Evolutionary conservation across 2,329 filamentous ascomycete genomes (phyloP), one percentile per base, ranked within the genome.

Genomic region (Neofusicoccum umdonicola): DNA sequence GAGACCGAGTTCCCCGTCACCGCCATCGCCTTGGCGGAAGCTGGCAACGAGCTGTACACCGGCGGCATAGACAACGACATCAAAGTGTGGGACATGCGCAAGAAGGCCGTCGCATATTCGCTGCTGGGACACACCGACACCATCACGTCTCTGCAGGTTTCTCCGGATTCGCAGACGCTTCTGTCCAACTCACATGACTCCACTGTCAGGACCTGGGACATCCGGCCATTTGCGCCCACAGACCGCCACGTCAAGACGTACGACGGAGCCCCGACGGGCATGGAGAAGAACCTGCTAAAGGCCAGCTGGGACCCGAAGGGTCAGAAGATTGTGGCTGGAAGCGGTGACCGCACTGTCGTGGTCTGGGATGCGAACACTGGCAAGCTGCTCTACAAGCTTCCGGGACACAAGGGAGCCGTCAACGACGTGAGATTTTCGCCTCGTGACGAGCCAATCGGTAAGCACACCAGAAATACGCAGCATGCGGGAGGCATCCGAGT

Each of bases 41-140:
- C 94, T 1, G 95, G 95, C 17, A 97, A 97, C 75, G 95, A 98
- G 79, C 87, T 99, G 31, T 99, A 95, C 77, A 90, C 91, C 6
- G 94, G 94, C 52, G 91, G 93, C 22, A 97, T 99, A 70, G 95
- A 98, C 80, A 97, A 98, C 74, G 93, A 96, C 71, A 96, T 99
- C 76, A 92, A 93, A 71, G 93, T 96, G 19, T 99, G 95, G 94
- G 95, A 99, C 78, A 80, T 98, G 73, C 88, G 95, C 69, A 98
- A 97, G 82, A 93, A 96, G 78, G 86, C 90, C 6, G 86, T 96
- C 2, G 88, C 92, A 5, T 97, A 98, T 78, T 90, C 90, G 1
- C 89, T 99, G 84, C 79, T 90, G 12, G 95, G 95, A 0, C 95
- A 99, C 76, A 90, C 88, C 62, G 95, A 99, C 74, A 98, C 94